Conservation (phyloP, 805 yeast species). For the Starmerella vitae region DNA sequence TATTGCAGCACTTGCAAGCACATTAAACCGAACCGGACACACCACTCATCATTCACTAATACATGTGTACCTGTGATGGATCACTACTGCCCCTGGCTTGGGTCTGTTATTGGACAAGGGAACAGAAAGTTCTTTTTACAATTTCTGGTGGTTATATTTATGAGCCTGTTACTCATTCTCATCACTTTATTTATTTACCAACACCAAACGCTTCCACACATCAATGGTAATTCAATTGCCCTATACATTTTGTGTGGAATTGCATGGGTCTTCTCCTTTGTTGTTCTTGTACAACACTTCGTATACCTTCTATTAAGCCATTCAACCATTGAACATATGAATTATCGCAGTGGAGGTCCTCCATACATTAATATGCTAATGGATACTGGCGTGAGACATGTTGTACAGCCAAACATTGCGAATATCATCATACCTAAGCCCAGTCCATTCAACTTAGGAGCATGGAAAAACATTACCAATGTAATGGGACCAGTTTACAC, state of each 20-base stretch:
- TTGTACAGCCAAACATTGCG: slow-evolving; percentile 35
- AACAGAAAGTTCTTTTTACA: slow-evolving; percentile 52
- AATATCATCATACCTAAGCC: slow-evolving; percentile 18
- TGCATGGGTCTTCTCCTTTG: slow-evolving; percentile 35
- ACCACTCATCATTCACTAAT: slow-evolving; percentile 46
- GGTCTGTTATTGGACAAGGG: slow-evolving; percentile 51
- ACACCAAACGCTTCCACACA: slow-evolving; percentile 22
- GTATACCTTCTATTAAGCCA: slow-evolving; percentile 30
- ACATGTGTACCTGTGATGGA: slow-evolving; percentile 64
- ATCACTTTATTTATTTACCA: slow-evolving; percentile 30
- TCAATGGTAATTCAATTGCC: slow-evolving; percentile 39
- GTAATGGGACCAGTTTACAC: slow-evolving; percentile 25
- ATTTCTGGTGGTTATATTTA: slow-evolving; percentile 30
- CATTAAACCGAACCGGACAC: slow-evolving; percentile 53
- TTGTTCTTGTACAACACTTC: slow-evolving; percentile 34
- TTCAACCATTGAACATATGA: slow-evolving; percentile 39
- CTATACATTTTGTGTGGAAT: slow-evolving; percentile 34
- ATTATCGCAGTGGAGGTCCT: slow-evolving; percentile 21
- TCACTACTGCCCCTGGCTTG: slow-evolving; percentile 73
- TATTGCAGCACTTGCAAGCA: slow-evolving; percentile 62
- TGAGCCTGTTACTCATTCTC: slow-evolving; percentile 30
- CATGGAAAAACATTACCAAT: slow-evolving; percentile 18
- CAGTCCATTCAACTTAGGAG: slow-evolving; percentile 24
- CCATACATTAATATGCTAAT: slow-evolving; percentile 31
- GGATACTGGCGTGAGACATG: slow-evolving; percentile 28